Conservation (phyloP, 2,329 filamentous ascomycete species). For the Plenodomus tracheiphilus region DNA sequence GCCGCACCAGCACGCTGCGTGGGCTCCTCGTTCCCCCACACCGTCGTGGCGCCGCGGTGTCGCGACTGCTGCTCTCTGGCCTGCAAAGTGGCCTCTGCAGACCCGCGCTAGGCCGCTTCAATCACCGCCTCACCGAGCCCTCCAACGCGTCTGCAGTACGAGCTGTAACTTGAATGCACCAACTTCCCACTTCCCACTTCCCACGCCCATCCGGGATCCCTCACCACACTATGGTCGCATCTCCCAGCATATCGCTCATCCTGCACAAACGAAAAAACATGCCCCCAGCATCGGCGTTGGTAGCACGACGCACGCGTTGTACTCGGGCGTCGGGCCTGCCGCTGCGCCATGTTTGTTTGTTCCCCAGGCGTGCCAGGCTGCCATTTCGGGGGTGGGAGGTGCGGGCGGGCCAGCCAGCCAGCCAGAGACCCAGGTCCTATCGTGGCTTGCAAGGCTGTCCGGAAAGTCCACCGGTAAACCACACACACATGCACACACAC, state of each 20-base stretch:
- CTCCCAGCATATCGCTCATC: neutral
- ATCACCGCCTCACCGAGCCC: neutral
- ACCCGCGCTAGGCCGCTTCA: conserved; percentile 14
- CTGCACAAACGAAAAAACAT: neutral
- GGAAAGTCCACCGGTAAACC: too few species aligned
- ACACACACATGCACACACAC: neutral
- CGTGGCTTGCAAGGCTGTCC: too few species aligned
- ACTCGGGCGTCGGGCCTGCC: neutral
- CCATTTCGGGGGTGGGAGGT: conserved; percentile 5
- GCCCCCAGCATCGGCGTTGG: neutral
- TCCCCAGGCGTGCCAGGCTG: neutral
- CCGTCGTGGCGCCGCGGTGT: conserved; percentile 4
- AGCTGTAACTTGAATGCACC: too few species aligned
- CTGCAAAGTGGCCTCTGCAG: conserved; percentile 22
- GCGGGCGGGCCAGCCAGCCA: neutral
- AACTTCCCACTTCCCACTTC: neutral
- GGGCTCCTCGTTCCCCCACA: neutral
- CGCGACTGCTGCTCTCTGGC: conserved; percentile 18
- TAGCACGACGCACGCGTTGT: neutral
- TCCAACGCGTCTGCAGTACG: neutral
- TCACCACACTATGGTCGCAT: too few species aligned
- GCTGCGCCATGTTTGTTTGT: neutral
- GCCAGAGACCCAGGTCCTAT: conserved; percentile 1
- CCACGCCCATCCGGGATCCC: neutral
- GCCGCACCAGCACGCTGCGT: neutral